Conservation (phyloP, 805 yeast species). For the Tetrapisispora phaffii region DNA sequence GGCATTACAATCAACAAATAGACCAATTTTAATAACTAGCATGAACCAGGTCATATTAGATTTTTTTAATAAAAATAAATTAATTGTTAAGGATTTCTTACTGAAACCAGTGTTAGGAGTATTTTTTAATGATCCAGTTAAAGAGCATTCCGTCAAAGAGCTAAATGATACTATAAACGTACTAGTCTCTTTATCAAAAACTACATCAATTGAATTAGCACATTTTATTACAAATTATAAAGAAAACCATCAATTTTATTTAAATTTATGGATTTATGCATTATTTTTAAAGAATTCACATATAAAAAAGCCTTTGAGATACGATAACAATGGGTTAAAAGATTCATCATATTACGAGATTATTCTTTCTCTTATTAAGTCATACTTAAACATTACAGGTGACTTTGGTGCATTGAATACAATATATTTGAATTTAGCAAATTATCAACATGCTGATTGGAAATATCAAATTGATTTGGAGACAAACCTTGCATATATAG, state of each 20-base stretch:
- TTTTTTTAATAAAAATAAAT: constrained; percentile 40
- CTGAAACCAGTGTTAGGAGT: constrained; percentile 40
- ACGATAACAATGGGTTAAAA: constrained; percentile 4
- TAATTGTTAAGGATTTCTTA: constrained; percentile 50
- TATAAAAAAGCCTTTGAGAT: constrained; percentile 11
- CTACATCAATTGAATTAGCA: constrained; percentile 30
- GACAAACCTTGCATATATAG: constrained; percentile 30
- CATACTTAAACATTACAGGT: constrained; percentile 26
- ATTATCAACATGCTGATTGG: constrained; percentile 31
- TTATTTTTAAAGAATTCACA: constrained; percentile 29
- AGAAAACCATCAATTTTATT: constrained; percentile 13
- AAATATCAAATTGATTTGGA: constrained; percentile 29
- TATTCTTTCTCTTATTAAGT: constrained; percentile 26
- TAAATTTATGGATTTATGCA: constrained; percentile 32
- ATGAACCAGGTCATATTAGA: constrained; percentile 45
- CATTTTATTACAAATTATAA: constrained; percentile 19
- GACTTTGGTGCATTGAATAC: constrained; percentile 19
- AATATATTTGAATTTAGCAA: constrained; percentile 26
- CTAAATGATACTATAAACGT: constrained; percentile 59
- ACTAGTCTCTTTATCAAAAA: constrained; percentile 49
- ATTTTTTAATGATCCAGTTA: constrained; percentile 26
- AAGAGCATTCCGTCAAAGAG: constrained; percentile 37
- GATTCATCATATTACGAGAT: constrained; percentile 24
- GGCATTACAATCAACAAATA: constrained; percentile 47
- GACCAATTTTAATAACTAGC: constrained; percentile 50